Conservation (phyloP, 1,284 basidiomycete species). For the Boletellus dicymbophilus region DNA sequence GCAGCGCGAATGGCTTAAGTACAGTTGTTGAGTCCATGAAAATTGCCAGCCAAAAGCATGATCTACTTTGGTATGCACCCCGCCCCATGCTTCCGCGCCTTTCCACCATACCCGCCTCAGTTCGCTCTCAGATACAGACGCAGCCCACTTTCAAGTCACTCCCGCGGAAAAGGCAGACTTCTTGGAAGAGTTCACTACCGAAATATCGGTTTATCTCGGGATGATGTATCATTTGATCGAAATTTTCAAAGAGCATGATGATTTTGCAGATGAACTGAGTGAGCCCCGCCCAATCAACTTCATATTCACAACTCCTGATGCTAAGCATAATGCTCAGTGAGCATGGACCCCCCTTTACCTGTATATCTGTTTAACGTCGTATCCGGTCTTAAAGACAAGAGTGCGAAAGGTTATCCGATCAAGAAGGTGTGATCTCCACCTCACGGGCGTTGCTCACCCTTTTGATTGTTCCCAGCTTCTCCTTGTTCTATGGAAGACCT, state of each 20-base stretch:
- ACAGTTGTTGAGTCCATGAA: slow-evolving; percentile 88
- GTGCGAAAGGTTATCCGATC: slow-evolving; percentile 93
- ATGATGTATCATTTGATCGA: slow-evolving; percentile 95
- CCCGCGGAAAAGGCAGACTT: slow-evolving; percentile 73
- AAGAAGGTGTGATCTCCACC: slow-evolving; percentile 72
- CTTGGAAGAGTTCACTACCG: slow-evolving; percentile 86
- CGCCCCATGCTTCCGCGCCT: background rate
- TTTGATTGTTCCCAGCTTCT: slow-evolving; percentile 63
- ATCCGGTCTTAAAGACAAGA: slow-evolving; percentile 89
- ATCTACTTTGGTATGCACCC: slow-evolving; percentile 66
- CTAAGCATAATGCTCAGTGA: slow-evolving; percentile 60
- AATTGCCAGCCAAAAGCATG: slow-evolving; percentile 88
- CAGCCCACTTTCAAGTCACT: slow-evolving; percentile 67
- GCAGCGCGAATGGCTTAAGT: slow-evolving; percentile 83
- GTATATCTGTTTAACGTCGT: slow-evolving; percentile 92
- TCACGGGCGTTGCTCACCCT: background rate
- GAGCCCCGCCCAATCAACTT: slow-evolving; percentile 38
- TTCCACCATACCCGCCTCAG: slow-evolving; percentile 38
- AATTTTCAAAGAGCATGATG: slow-evolving; percentile 87
- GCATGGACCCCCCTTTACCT: slow-evolving; percentile 91
- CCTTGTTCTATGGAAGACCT: slow-evolving; percentile 95
- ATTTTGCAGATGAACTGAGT: slow-evolving; percentile 96
- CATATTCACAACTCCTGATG: slow-evolving; percentile 4
- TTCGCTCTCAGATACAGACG: slow-evolving; percentile 71
- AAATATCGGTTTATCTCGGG: slow-evolving; percentile 89